A percentile compares a stretch with the other conserved stretches of the same genome.
Evolutionary conservation across 108 stramenopile species (phyloP).

Genomic region (Conticribra guillardii): DNA sequence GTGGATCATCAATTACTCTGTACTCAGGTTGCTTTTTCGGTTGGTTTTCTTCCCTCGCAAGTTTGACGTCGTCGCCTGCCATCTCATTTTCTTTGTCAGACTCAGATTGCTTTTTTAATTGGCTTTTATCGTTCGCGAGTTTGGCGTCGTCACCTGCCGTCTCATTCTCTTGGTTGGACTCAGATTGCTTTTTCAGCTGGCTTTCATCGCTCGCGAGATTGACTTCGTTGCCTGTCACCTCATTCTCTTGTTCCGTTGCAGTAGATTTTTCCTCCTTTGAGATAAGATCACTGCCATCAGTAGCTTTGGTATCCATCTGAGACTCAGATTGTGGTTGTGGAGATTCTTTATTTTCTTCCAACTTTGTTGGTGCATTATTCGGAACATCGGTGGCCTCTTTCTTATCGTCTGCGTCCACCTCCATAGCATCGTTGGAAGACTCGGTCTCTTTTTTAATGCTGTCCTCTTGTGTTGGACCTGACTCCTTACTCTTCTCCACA

Average conservation of each 20-base stretch:
- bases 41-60: neutral
- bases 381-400: neutral
- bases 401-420: constrained; percentile 5
- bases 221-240: neutral
- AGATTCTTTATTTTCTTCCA: neutral
- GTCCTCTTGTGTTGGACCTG: no score
- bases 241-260: neutral
- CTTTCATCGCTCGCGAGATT: constrained; percentile 1
- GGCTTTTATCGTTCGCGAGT: no score
- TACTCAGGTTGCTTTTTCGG: constrained; percentile 16
- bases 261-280: neutral
- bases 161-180: no score
- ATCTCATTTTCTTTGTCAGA: no score
- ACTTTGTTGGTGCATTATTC: neutral
- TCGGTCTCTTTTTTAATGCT: no score
- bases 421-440: neutral
- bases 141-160: no score
- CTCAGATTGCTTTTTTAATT: no score
- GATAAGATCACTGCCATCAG: neutral
- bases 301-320: no score
- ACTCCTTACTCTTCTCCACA: no score
- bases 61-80: neutral
- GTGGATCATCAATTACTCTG: constrained; percentile 59
- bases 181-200: constrained; percentile 5
- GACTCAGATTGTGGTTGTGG: neutral